These are phyloP conservation scores for Lathyrus oleraceus DNA, from an alignment of 306 rosid genomes.

Conservation along the genomic window DNA sequence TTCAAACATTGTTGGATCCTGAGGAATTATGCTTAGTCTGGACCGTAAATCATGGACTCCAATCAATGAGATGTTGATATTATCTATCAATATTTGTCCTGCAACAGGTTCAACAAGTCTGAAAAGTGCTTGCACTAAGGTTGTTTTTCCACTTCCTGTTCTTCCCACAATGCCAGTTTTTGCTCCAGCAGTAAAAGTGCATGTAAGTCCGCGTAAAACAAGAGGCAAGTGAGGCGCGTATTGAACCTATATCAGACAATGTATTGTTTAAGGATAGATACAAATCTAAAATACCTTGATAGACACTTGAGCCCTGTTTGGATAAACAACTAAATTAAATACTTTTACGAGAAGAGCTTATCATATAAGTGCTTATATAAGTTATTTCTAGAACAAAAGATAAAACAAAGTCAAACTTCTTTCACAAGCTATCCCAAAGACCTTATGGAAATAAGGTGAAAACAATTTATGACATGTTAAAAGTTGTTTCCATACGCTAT, in stretches of 20 bases:
- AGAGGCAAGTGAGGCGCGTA: slow-evolving; percentile 86
- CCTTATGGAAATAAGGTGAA: too few species aligned
- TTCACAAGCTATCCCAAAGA: too few species aligned
- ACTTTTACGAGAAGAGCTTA: too few species aligned
- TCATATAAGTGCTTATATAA: too few species aligned
- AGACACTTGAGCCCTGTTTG: background rate
- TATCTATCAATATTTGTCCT: slow-evolving; percentile 64
- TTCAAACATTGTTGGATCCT: slow-evolving; percentile 95
- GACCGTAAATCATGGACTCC: slow-evolving; percentile 78
- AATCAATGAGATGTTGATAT: slow-evolving; percentile 50
- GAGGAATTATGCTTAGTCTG: slow-evolving; percentile 83
- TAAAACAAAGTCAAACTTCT: too few species aligned
- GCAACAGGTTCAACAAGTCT: slow-evolving; percentile 71
- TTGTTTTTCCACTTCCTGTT: slow-evolving; percentile 83
- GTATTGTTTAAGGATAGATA: background rate
- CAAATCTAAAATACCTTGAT: background rate
- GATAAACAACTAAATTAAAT: too few species aligned
- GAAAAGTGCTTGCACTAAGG: slow-evolving; percentile 76
- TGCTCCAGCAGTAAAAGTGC: slow-evolving; percentile 67
- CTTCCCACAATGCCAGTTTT: slow-evolving; percentile 88
- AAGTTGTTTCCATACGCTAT: too few species aligned
- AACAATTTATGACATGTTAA: too few species aligned
- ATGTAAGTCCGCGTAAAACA: slow-evolving; percentile 73
- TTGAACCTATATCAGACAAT: slow-evolving; percentile 54
- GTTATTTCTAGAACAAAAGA: too few species aligned